These are phyloP conservation scores for Stephanodiscus minutulus DNA, from an alignment of 108 stramenopile species.

Conservation along the genomic window DNA sequence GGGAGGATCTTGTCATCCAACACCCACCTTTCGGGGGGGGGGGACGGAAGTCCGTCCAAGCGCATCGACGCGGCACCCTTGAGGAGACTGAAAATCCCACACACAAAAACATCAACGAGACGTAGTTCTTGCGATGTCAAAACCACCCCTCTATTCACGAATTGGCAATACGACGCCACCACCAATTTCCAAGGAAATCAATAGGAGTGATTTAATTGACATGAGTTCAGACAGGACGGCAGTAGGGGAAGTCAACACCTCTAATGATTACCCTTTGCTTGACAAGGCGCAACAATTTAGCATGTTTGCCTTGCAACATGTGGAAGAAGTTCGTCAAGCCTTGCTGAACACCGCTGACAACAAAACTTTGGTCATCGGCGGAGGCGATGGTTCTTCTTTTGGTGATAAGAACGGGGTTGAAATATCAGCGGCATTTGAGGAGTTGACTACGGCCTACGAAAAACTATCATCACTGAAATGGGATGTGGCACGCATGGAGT, in stretches of 20 bases:
- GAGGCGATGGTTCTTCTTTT: neutral
- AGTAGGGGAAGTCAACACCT: conserved; percentile 2
- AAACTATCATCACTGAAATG: conserved; percentile 32
- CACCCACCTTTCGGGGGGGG: conserved; percentile 1
- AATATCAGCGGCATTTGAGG: conserved; percentile 13
- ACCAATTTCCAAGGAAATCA: neutral
- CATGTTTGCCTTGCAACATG: conserved; percentile 18
- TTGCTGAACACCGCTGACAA: conserved; percentile 11
- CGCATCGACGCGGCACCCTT: neutral
- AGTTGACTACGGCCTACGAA: conserved; percentile 31
- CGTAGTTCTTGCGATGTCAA: conserved; percentile 4
- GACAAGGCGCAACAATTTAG: conserved; percentile 33
- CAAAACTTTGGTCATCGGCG: neutral
- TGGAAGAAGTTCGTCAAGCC: conserved; percentile 24
- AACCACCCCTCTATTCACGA: conserved; percentile 24
- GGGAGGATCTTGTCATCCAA: neutral
- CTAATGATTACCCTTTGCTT: conserved; percentile 5
- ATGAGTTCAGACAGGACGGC: neutral
- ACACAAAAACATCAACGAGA: neutral
- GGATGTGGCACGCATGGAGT: conserved; percentile 32
- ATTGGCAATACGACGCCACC: conserved; percentile 8
- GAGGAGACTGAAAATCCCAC: neutral
- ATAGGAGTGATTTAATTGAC: neutral
- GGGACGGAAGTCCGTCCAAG: too few relatives aligned
- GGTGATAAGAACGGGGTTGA: conserved; percentile 4